These are phyloP conservation scores for Sugiyamaella boreocaroliniensis DNA, from an alignment of 805 yeast species.

Conservation along the genomic window DNA sequence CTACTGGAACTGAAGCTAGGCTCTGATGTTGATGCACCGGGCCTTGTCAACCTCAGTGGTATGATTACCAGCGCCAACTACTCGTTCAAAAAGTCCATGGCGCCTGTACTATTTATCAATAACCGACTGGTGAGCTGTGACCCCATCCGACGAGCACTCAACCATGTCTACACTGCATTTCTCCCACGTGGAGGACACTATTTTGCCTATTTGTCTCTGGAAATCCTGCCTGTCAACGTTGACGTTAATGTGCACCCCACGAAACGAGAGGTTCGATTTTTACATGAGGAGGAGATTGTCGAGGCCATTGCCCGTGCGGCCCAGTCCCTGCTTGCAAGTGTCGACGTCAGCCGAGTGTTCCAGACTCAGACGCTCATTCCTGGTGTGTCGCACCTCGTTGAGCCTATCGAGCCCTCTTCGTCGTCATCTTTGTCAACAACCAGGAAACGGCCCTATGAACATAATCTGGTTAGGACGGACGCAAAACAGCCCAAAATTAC, in stretches of 20 bases:
- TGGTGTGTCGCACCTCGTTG: neutral
- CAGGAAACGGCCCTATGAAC: slow-evolving; percentile 43
- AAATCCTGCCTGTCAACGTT: slow-evolving; percentile 58
- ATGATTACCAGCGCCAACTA: slow-evolving; percentile 67
- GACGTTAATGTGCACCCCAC: slow-evolving; percentile 98
- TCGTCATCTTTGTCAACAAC: neutral
- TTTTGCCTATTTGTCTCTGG: slow-evolving; percentile 69
- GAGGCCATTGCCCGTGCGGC: slow-evolving; percentile 48
- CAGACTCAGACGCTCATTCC: slow-evolving; percentile 48
- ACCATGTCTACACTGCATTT: slow-evolving; percentile 53
- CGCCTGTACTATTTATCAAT: slow-evolving; percentile 79
- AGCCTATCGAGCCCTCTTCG: neutral
- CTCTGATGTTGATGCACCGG: slow-evolving; percentile 34
- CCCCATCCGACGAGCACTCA: slow-evolving; percentile 63
- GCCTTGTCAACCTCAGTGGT: slow-evolving; percentile 51
- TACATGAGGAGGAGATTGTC: slow-evolving; percentile 80
- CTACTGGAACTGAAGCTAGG: slow-evolving; percentile 42
- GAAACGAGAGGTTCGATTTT: slow-evolving; percentile 81
- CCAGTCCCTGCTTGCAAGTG: slow-evolving; percentile 43
- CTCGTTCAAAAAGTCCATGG: slow-evolving; percentile 53
- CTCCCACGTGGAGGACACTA: slow-evolving; percentile 75
- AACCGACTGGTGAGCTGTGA: slow-evolving; percentile 77
- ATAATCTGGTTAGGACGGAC: slow-evolving; percentile 67
- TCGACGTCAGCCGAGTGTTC: slow-evolving; percentile 65
- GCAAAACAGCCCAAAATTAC: slow-evolving; percentile 53